Conservation (phyloP, 2,329 filamentous ascomycete species). For the Xylaria sp. region DNA sequence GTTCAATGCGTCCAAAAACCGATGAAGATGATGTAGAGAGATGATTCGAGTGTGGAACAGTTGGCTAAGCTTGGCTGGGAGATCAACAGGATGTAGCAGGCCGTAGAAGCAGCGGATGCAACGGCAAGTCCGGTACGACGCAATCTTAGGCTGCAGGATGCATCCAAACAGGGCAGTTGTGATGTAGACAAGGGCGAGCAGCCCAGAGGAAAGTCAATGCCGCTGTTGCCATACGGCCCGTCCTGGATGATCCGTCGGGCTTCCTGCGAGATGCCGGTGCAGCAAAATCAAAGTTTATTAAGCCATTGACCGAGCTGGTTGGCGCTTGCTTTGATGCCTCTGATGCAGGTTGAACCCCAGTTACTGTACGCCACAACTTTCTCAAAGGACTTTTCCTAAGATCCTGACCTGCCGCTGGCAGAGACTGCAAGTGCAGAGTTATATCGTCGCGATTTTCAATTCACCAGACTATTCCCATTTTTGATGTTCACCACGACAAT, state of each 20-base stretch:
- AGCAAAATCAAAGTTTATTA: background rate
- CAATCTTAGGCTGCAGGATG: background rate
- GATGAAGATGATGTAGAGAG: slow-evolving; percentile 35
- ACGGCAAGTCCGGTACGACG: slow-evolving; percentile 10
- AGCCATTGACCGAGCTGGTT: background rate
- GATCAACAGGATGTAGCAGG: background rate
- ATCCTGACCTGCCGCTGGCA: background rate
- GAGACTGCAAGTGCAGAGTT: background rate
- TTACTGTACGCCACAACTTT: background rate
- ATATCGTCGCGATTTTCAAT: background rate
- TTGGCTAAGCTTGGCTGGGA: background rate
- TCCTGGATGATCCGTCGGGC: background rate
- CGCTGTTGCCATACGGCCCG: slow-evolving; percentile 10
- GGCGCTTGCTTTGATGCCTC: background rate
- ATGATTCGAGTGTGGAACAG: slow-evolving; percentile 25
- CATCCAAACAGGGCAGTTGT: background rate
- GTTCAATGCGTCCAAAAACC: slow-evolving; percentile 32
- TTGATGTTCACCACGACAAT: background rate
- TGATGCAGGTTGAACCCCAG: background rate
- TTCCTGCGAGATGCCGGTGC: background rate
- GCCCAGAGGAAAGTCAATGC: background rate
- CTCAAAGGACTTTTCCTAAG: background rate
- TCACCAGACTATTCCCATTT: background rate
- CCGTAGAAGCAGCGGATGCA: background rate
- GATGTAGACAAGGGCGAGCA: background rate